These are phyloP conservation scores for Neolentinus lepideus DNA, from an alignment of 1,284 basidiomycete genomes.

Conservation along the genomic window DNA sequence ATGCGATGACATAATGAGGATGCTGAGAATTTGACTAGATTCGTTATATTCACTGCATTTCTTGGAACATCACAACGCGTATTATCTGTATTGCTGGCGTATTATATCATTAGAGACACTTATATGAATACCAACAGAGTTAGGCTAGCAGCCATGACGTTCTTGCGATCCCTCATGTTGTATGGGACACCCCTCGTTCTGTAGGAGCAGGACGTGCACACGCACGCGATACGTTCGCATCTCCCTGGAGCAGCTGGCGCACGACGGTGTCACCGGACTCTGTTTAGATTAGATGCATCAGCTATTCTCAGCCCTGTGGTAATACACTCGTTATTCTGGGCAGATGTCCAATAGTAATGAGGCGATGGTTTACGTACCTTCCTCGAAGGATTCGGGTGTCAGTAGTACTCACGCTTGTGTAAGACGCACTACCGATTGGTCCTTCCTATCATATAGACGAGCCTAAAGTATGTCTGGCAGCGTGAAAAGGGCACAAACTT, in stretches of 20 bases:
- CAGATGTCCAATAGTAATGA: neutral
- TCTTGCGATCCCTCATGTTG: neutral
- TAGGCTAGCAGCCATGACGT: neutral
- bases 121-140: neutral
- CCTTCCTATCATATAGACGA: neutral
- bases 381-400: neutral
- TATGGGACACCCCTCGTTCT: neutral
- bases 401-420: neutral
- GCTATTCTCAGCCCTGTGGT: neutral
- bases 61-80: neutral
- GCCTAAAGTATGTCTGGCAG: too few relatives aligned
- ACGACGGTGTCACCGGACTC: neutral
- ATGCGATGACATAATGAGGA: too few relatives aligned
- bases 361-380: neutral
- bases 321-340: neutral
- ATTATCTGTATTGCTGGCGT: neutral
- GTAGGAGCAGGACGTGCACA: neutral
- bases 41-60: neutral
- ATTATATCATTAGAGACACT: neutral
- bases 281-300: neutral
- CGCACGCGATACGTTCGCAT: too few relatives aligned
- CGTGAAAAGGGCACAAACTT: too few relatives aligned
- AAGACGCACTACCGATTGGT: neutral
- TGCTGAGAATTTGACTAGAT: neutral
- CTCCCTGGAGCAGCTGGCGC: neutral